Evolutionary conservation across 768 basidiomycete species (phyloP), one percentile per base, ranked within the genome.

Genomic region (Exidia glandulosa): DNA sequence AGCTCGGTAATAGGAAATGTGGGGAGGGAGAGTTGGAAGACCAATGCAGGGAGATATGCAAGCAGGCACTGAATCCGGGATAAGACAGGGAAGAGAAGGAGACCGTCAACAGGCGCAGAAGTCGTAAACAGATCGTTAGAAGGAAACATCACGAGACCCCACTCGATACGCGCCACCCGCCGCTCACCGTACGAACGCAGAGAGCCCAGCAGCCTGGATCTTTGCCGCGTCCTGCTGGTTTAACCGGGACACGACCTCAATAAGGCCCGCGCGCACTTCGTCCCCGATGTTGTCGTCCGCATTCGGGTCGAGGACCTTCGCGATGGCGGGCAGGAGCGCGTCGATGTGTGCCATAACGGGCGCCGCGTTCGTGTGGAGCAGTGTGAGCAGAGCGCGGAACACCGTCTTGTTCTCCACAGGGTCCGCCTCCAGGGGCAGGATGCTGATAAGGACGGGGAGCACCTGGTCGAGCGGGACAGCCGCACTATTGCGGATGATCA

Each of bases 381-480:
- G 79, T 63, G 85, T 79, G 84, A 97, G 90, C 66, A 99, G 77
- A 5, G 90, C 87, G 31, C 85, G 82, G 81, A 95, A 95, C 47
- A 93, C 84, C 2, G 93, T 85, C 36, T 84, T 79, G 73, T 96
- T 95, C 75, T 98, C 96, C 62, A 93, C 81, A 65, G 77, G 81
- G 73, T 99, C 96, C 70, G 90, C 84, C 70, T 84, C 85, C 63
- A 98, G 75, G 6, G 96, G 96, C 10, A 99, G 80, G 32, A 88
- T 85, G 29, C 75, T 78, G 60, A 96, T 73, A 69, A 98, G 83
- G 58, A 90, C 77, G 2, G 93, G 92, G 12, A 97, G 81, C 57
- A 96, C 92, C 72, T 92, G 87, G 57, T 93, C 90, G 37, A 97
- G 84, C 29, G 95, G 95, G 19, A 98, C 73, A 14, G 86, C 91